These are phyloP conservation scores for Magnaporthiopsis incrustans DNA, from an alignment of 2,329 filamentous ascomycete species.

Conservation along the genomic window DNA sequence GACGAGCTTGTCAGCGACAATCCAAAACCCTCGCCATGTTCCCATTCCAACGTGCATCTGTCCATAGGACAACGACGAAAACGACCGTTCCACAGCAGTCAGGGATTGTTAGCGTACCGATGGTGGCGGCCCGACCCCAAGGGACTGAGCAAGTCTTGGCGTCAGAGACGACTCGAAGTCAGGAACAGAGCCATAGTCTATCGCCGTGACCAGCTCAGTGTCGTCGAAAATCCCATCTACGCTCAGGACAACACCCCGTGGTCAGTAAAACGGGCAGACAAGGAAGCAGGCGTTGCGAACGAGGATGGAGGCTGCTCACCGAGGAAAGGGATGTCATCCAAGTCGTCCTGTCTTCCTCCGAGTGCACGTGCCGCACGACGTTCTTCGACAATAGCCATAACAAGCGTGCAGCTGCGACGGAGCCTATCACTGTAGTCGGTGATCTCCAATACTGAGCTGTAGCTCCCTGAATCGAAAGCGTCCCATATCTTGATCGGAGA, in stretches of 20 bases:
- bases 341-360: constrained; percentile 29
- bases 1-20: not conserved
- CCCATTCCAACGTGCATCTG: too few species aligned
- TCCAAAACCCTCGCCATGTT: not conserved
- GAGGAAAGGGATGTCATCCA: constrained; percentile 36
- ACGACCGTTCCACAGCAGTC: not conserved
- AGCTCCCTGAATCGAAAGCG: constrained; percentile 41
- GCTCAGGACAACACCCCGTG: not conserved
- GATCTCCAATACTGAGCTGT: constrained; percentile 41
- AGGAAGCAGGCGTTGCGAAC: constrained; percentile 7
- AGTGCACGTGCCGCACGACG: constrained; percentile 36
- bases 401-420: constrained; percentile 41
- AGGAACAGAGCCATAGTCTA: constrained; percentile 46
- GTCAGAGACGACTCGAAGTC: constrained; percentile 32
- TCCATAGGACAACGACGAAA: not conserved
- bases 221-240: constrained; percentile 34
- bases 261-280: not conserved
- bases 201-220: constrained; percentile 30
- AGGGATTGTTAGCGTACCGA: constrained; percentile 28
- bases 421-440: constrained; percentile 35
- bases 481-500: constrained; percentile 35
- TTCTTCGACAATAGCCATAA: constrained; percentile 45
- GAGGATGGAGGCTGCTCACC: constrained; percentile 28
- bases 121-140: constrained; percentile 42
- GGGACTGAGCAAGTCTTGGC: constrained; percentile 31